These are phyloP conservation scores for Eutrema heterophyllum DNA, from an alignment of 345 rosid genomes.

Conservation along the genomic window DNA sequence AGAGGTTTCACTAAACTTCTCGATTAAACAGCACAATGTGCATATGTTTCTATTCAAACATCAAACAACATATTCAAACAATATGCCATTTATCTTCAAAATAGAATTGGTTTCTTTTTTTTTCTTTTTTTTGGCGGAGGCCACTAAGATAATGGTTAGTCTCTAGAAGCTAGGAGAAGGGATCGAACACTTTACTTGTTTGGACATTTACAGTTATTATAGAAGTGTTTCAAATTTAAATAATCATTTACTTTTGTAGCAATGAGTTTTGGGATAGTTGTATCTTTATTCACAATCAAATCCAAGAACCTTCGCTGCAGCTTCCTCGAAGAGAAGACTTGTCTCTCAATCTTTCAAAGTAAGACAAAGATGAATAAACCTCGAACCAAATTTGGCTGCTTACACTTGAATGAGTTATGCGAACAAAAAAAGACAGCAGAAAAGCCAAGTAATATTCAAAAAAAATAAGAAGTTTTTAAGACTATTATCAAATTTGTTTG, in stretches of 20 bases:
- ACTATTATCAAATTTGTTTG: background rate
- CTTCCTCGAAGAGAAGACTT: slow-evolving; percentile 19
- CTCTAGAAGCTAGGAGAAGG: background rate
- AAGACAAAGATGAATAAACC: background rate
- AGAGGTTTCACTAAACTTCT: background rate
- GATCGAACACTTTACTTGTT: slow-evolving; percentile 4
- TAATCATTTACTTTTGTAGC: background rate
- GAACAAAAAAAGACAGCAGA: background rate
- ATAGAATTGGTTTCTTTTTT: background rate
- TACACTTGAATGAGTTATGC: background rate
- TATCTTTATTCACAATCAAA: slow-evolving; percentile 4
- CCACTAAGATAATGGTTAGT: background rate
- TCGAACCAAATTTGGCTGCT: slow-evolving; percentile 25
- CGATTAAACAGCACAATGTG: slow-evolving; percentile 15
- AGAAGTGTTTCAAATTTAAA: background rate
- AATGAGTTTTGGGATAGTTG: background rate
- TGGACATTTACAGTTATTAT: background rate
- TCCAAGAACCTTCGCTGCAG: slow-evolving; percentile 16
- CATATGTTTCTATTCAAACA: slow-evolving; percentile 6
- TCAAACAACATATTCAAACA: background rate
- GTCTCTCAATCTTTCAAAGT: slow-evolving; percentile 6
- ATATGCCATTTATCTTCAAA: background rate
- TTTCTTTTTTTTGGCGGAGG: background rate
- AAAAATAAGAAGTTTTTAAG: background rate
- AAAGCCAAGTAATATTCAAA: background rate